Base-by-base conservation (phyloP, 2,329 filamentous ascomycete species). In the Ramichloridium luteum region DNA sequence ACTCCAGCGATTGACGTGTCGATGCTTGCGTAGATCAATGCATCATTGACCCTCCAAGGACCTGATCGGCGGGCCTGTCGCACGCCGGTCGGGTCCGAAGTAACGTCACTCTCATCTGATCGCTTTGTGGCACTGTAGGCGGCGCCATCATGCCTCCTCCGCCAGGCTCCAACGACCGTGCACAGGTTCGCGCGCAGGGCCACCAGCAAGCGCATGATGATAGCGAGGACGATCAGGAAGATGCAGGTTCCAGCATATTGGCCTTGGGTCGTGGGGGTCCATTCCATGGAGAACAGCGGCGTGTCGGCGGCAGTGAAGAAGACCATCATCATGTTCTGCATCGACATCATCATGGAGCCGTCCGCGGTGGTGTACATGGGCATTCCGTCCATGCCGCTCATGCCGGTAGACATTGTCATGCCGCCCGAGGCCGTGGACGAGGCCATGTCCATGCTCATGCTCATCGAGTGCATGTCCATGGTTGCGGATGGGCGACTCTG, bases 171-270 rank as follows among this genome's bases (percentile, higher is more conserved):
- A 11, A 6, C 34, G 18, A 13, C 13, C 13, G 10, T 16, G 11
- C 9, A 4, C 16, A 51, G 40, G 35, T 47, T 46, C 23, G 34
- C 27, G 15, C 50, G 28, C 1, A 50, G 4, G 2, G 48, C 49
- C 4, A 53, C 28, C 12, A 54, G 64, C 13, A 63, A 62, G 30
- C 85, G 80, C 50, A 79, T 74, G 27, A 77, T 47, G 36, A 74
- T 64, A 35, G 77, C 74, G 28, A 94, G 73, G 26, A 77, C 45
- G 51, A 93, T 76, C 35, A 94, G 68, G 60, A 94, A 93, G 56
- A 93, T 80, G 63, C 86, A 90, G 15, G 84, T 90, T 31, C 74
- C 86, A 2, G 81, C 82, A 57, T 93, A 94, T 40, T 70, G 62
- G 43, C 77, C 81, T 4, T 66, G 60, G 27, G 60, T 75, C 17